These are phyloP conservation scores for Ascochyta clinopodiicola DNA, from an alignment of 2,329 filamentous ascomycete species.

Conservation along the genomic window DNA sequence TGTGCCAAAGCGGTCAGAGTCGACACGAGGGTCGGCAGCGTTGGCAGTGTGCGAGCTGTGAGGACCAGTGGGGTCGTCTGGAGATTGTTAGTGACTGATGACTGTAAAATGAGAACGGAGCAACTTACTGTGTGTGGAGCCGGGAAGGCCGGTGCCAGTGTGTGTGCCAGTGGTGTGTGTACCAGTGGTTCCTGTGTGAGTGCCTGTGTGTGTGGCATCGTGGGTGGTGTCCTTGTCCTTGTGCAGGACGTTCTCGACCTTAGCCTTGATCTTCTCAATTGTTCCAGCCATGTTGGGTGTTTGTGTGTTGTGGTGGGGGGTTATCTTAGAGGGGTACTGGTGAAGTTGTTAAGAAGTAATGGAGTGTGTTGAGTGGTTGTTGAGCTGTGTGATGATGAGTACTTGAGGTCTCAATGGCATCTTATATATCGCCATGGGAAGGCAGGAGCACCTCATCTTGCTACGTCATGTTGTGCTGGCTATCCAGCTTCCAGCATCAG, in stretches of 20 bases:
- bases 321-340: slow-evolving; percentile 8
- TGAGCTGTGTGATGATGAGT: slow-evolving; percentile 16
- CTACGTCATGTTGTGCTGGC: slow-evolving; percentile 30
- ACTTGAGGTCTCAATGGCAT: slow-evolving; percentile 9
- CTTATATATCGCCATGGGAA: slow-evolving; percentile 24
- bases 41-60: slow-evolving; percentile 38
- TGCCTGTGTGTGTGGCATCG: slow-evolving; percentile 16
- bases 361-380: slow-evolving; percentile 17
- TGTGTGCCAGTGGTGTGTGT: slow-evolving; percentile 13
- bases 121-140: slow-evolving; percentile 26
- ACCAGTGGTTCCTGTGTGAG: slow-evolving; percentile 15
- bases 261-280: slow-evolving; percentile 48
- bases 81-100: slow-evolving; percentile 5
- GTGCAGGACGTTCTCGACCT: slow-evolving; percentile 47
- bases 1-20: slow-evolving; percentile 27
- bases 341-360: slow-evolving; percentile 3
- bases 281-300: slow-evolving; percentile 34
- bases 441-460: slow-evolving; percentile 14
- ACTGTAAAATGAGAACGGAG: background rate
- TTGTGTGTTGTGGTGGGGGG: slow-evolving; percentile 13
- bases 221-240: slow-evolving; percentile 41
- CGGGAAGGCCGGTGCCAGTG: slow-evolving; percentile 13
- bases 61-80: slow-evolving; percentile 41
- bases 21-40: slow-evolving; percentile 40
- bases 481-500: slow-evolving; percentile 18